These are phyloP conservation scores for Centaurea solstitialis DNA, from an alignment of 129 eudicot genomes.

Conservation along the genomic window DNA sequence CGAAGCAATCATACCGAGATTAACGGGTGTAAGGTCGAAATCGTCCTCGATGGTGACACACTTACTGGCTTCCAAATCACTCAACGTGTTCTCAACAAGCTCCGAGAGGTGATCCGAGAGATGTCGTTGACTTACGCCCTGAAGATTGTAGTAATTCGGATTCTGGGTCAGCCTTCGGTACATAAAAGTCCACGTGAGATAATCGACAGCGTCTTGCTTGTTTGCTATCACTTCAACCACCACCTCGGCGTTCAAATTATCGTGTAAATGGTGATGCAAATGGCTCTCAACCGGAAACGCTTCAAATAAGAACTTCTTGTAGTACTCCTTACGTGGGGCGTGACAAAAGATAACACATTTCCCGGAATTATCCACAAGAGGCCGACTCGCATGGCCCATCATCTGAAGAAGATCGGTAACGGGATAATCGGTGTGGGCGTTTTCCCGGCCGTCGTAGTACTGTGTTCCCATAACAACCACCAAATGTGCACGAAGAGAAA, in stretches of 20 bases:
- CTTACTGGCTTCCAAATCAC: constrained; percentile 78
- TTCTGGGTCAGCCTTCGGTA: constrained; percentile 90
- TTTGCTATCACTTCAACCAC: constrained; percentile 72
- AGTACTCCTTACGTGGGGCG: constrained; percentile 92
- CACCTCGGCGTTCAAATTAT: constrained; percentile 82
- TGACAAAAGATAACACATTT: constrained; percentile 91
- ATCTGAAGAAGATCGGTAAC: constrained; percentile 92
- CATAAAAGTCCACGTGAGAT: constrained; percentile 93
- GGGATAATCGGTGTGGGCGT: constrained; percentile 90
- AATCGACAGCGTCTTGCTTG: constrained; percentile 95
- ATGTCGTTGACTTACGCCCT: constrained; percentile 91
- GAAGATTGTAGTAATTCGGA: constrained; percentile 91
- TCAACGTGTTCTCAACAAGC: constrained; percentile 79
- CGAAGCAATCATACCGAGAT: constrained; percentile 89
- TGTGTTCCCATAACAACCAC: constrained; percentile 98
- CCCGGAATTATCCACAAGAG: constrained; percentile 82
- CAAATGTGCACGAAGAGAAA: constrained; percentile 77
- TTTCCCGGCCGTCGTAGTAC: constrained; percentile 88
- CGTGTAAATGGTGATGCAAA: constrained; percentile 79
- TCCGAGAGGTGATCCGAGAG: constrained; percentile 87
- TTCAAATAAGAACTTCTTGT: constrained; percentile 81
- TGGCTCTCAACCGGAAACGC: constrained; percentile 94
- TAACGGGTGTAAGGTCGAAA: constrained; percentile 59
- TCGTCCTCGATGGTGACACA: constrained; percentile 74
- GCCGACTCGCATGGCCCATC: constrained; percentile 97